phyloP scores from a whole-genome alignment of 1,284 basidiomycete species.

The Naganishia albida region DNA sequence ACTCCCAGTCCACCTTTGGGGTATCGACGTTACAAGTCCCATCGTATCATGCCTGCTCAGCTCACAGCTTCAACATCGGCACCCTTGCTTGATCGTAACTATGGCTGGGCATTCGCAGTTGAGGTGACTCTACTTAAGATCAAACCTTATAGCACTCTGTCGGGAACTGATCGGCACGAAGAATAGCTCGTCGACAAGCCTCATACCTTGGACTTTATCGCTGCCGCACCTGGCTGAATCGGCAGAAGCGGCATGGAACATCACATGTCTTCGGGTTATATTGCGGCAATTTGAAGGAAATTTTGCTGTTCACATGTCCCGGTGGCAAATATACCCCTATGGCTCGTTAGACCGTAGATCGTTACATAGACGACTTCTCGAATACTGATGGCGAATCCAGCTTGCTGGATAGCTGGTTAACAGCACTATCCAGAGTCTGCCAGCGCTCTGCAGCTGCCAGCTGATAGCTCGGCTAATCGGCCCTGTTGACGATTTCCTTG shows the following conservation, averaged over 20 bases:
- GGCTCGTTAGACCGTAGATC: neutral
- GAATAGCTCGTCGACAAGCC: neutral
- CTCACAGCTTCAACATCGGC: too few species aligned
- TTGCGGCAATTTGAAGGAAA: neutral
- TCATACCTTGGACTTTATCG: neutral
- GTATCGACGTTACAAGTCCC: too few species aligned
- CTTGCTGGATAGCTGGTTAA: neutral
- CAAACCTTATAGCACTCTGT: too few species aligned
- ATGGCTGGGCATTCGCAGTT: too few species aligned
- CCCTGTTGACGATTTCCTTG: neutral
- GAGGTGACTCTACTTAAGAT: too few species aligned
- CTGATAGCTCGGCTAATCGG: too few species aligned
- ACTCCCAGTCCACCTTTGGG: too few species aligned
- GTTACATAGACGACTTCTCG: neutral
- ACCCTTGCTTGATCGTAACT: too few species aligned
- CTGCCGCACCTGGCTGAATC: neutral
- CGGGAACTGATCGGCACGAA: neutral
- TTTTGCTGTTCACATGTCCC: neutral
- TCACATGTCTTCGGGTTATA: constrained; percentile 18
- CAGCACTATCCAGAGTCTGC: neutral
- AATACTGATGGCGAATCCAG: neutral
- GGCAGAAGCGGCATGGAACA: constrained; percentile 3
- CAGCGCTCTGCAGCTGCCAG: neutral
- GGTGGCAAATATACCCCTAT: neutral
- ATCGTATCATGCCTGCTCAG: too few species aligned